These are phyloP conservation scores for Aspergillus sparsus DNA, from an alignment of 495 filamentous ascomycete species.

Conservation along the genomic window DNA sequence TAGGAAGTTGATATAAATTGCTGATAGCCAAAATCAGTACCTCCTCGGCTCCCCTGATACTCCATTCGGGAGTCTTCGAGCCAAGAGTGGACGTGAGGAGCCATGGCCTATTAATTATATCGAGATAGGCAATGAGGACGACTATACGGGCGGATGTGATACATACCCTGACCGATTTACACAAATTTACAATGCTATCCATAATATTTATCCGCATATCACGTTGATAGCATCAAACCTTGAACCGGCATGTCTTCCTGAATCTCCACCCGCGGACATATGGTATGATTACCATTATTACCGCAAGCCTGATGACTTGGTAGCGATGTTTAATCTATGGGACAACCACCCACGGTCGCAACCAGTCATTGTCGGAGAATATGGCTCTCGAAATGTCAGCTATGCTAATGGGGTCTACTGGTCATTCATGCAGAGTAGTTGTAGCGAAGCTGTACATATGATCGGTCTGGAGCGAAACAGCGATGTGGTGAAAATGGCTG, in stretches of 20 bases:
- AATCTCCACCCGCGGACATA: slow-evolving; percentile 31
- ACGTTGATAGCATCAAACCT: slow-evolving; percentile 44
- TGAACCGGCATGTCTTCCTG: slow-evolving; percentile 33
- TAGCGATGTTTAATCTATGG: slow-evolving; percentile 56
- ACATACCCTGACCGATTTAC: slow-evolving; percentile 49
- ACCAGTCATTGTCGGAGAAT: slow-evolving; percentile 55
- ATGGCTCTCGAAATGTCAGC: slow-evolving; percentile 56
- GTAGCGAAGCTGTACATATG: slow-evolving; percentile 67
- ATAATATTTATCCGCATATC: slow-evolving; percentile 47
- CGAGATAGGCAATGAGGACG: slow-evolving; percentile 60
- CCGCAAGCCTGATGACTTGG: slow-evolving; percentile 49
- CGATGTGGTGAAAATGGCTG: slow-evolving; percentile 55
- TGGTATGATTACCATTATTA: slow-evolving; percentile 55
- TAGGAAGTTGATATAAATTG: neutral
- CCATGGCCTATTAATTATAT: slow-evolving; percentile 52
- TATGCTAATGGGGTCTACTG: slow-evolving; percentile 31
- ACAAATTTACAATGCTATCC: slow-evolving; percentile 48
- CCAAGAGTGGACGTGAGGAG: slow-evolving; percentile 43
- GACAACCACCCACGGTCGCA: slow-evolving; percentile 50
- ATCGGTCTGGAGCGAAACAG: slow-evolving; percentile 69
- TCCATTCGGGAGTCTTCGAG: slow-evolving; percentile 44
- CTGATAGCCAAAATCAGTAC: slow-evolving; percentile 24
- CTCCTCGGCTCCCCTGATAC: slow-evolving; percentile 33
- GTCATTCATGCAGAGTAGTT: slow-evolving; percentile 57
- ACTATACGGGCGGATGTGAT: slow-evolving; percentile 43